Percentiles rank a stretch among this genome's conserved stretches.
Conservation (phyloP, 2,329 filamentous ascomycete species). For the Colletotrichum godetiae region DNA sequence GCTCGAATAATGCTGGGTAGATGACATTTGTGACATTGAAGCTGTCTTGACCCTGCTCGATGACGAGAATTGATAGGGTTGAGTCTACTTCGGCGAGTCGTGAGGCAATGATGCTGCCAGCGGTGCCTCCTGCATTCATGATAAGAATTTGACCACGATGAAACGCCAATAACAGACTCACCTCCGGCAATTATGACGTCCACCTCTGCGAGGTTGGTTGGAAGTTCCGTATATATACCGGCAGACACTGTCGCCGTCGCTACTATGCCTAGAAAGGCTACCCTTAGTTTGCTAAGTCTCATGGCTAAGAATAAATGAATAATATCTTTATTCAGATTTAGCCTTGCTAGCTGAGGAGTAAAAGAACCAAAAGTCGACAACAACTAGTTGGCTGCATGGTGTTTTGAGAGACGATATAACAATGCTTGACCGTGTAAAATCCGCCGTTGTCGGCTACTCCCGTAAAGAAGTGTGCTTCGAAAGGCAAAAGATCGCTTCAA, state of each 20-base stretch:
- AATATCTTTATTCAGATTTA: too few relatives aligned
- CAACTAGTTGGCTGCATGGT: not conserved
- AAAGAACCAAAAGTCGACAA: not conserved
- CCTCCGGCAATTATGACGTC: slow-evolving; percentile 64
- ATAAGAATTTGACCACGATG: not conserved
- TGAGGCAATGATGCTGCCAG: slow-evolving; percentile 42
- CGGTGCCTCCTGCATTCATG: slow-evolving; percentile 40
- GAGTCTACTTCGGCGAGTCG: slow-evolving; percentile 42
- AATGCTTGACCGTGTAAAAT: not conserved
- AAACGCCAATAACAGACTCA: slow-evolving; percentile 34
- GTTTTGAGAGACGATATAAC: not conserved
- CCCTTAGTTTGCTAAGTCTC: not conserved
- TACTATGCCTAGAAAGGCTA: not conserved
- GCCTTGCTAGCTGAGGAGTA: not conserved
- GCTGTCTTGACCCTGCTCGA: slow-evolving; percentile 44
- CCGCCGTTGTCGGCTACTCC: not conserved
- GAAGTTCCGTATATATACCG: slow-evolving; percentile 39
- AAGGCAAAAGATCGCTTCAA: not conserved
- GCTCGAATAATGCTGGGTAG: slow-evolving; percentile 38
- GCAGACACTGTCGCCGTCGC: slow-evolving; percentile 9
- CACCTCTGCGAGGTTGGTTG: slow-evolving; percentile 52
- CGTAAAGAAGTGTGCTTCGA: not conserved
- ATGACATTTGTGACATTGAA: slow-evolving; percentile 40
- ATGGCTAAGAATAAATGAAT: not conserved
- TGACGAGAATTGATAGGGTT: slow-evolving; percentile 41